phyloP scores from a whole-genome alignment of 2,329 filamentous ascomycete species.

The Sporothrix mexicana region DNA sequence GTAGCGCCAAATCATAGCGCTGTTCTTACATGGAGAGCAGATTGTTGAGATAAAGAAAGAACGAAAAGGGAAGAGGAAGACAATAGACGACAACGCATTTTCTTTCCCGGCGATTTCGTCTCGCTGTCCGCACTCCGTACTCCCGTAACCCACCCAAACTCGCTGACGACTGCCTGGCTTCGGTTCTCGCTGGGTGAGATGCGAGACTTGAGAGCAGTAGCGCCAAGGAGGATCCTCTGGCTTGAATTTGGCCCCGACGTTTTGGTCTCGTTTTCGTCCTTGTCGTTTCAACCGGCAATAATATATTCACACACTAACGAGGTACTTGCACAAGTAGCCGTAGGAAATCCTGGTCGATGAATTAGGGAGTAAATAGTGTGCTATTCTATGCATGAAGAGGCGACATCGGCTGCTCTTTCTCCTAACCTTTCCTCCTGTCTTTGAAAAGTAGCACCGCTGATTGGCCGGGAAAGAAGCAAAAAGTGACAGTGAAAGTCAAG shows the following conservation, averaged over 20 bases:
- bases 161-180: not conserved
- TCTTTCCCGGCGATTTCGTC: not conserved
- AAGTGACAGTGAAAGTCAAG: not conserved
- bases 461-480: conserved; percentile 30
- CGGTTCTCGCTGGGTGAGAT: conserved; percentile 10
- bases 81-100: not conserved
- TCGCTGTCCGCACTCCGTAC: conserved; percentile 18
- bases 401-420: conserved; percentile 35
- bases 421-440: not conserved
- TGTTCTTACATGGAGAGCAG: conserved; percentile 1
- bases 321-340: too few species aligned
- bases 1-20: conserved; percentile 25
- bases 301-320: too few species aligned
- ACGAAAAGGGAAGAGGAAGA: not conserved
- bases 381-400: conserved; percentile 17
- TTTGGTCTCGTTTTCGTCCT: conserved; percentile 23
- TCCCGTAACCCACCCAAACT: conserved; percentile 4
- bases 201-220: not conserved
- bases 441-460: conserved; percentile 34
- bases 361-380: not conserved
- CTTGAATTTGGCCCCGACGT: not conserved
- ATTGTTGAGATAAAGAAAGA: too few species aligned
- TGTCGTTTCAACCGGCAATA: conserved; percentile 17
- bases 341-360: not conserved
- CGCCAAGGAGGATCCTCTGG: not conserved